Base-by-base conservation (phyloP, 305 asterid species). In the Fraxinus paxiana region DNA sequence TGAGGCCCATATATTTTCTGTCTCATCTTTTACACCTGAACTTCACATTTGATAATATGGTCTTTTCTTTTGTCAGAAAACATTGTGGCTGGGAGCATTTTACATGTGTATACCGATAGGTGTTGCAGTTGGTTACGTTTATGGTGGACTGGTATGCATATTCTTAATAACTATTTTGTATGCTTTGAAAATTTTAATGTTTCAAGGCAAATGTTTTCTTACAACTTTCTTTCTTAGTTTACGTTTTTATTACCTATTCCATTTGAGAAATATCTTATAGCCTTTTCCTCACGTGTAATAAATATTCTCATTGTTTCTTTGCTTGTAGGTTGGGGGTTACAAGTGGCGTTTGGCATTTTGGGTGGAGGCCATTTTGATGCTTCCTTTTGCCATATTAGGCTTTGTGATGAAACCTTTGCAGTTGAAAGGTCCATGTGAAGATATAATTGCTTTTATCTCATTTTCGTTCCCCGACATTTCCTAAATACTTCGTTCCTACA, bases 41-140 rank as follows among this genome's bases (percentile, higher is more conserved):
- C 18, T 18, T 65, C 54, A 73, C 26, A 80, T 37, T 33, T 76
- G 82, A 38, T 38, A 38, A 76, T 81, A 3, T 82, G 78, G 24
- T 73, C 61, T 59, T 75, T 85, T 37, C 73, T 28, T 86, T 81
- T 51, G 33, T 80, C 92, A 95, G 97, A 91, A 92, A 87, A 91
- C 92, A 71, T 92, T 93, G 76, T 93, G 98, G 97, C 93, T 95
- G 67, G 98, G 98, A 83, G 85, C 94, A 70, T 95, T 95, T 86
- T 95, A 93, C 92, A 93, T 93, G 98, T 95, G 98, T 84, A 93
- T 95, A 88, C 97, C 98, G 17, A 85, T 94, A 8, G 97, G 99
- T 76, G 73, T 94, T 38, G 99, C 98, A 0, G 82, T 96, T 88
- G 99, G 99, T 33, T 94, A 96, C 75, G 92, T 96, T 82, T 96